A percentile compares a stretch with the other conserved stretches of the same genome.
Evolutionary conservation across 2,329 filamentous ascomycete species (phyloP).

Genomic region (Paradendryphiella salina): DNA sequence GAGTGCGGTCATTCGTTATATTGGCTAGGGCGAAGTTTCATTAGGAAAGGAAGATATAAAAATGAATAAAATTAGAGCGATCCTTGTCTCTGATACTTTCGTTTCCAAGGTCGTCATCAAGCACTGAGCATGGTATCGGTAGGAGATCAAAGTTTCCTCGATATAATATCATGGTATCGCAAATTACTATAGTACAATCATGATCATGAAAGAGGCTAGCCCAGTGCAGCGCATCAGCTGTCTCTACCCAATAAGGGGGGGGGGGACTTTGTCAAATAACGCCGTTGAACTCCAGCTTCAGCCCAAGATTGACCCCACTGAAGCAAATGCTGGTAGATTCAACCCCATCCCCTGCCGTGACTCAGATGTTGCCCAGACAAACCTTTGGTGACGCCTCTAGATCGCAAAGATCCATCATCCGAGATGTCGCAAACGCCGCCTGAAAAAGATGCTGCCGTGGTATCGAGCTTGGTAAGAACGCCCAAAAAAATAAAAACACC

Average conservation of each 20-base stretch:
- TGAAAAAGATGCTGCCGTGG: slow-evolving; percentile 7
- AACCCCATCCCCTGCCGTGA: neutral
- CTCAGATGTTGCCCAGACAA: slow-evolving; percentile 1
- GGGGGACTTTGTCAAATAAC: neutral
- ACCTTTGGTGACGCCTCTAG: neutral
- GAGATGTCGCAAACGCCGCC: neutral
- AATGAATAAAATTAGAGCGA: too few species aligned
- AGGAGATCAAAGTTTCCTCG: neutral
- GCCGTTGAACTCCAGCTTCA: slow-evolving; percentile 18
- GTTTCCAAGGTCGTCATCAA: neutral
- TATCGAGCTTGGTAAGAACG: slow-evolving; percentile 12
- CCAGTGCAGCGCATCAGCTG: neutral
- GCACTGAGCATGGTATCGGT: neutral
- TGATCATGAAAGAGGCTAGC: slow-evolving; percentile 11
- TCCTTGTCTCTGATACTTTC: too few species aligned
- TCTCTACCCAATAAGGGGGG: neutral
- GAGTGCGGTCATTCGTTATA: too few species aligned
- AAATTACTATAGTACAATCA: slow-evolving; percentile 17
- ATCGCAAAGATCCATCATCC: slow-evolving; percentile 27
- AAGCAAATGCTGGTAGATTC: slow-evolving; percentile 18
- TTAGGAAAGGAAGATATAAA: too few species aligned
- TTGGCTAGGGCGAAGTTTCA: neutral
- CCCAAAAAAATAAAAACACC: slow-evolving; percentile 3
- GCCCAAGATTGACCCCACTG: slow-evolving; percentile 1
- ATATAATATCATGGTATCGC: slow-evolving; percentile 6